Evolutionary conservation across 768 basidiomycete genomes (phyloP).

Genomic region (Suillus subluteus): DNA sequence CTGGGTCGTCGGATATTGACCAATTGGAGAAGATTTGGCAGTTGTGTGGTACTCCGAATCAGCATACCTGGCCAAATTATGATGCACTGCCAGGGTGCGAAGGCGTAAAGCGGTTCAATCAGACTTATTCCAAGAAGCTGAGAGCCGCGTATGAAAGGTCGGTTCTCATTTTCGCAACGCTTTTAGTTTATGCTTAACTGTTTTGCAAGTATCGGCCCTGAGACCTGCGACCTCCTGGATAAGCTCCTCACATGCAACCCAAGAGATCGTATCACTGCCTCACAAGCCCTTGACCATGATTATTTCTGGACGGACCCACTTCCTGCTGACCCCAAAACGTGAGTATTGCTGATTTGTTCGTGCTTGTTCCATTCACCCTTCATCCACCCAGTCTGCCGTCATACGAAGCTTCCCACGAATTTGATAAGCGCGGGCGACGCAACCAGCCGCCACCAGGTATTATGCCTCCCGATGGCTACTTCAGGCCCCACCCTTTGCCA

Average conservation of each 20-base stretch:
- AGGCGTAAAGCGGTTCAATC: conserved; percentile 67
- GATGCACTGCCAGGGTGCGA: conserved; percentile 80
- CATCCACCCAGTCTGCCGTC: conserved; percentile 56
- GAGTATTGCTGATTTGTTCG: conserved; percentile 27
- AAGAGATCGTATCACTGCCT: conserved; percentile 78
- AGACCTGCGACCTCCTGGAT: conserved; percentile 83
- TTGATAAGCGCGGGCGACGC: conserved; percentile 73
- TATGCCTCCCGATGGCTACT: conserved; percentile 26
- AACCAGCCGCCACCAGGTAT: conserved; percentile 33
- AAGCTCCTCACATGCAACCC: conserved; percentile 85
- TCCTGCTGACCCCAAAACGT: conserved; percentile 85
- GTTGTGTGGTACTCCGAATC: conserved; percentile 87
- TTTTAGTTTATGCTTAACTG: conserved; percentile 8
- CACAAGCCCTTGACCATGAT: conserved; percentile 85
- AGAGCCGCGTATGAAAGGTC: conserved; percentile 63
- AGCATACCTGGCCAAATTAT: conserved; percentile 79
- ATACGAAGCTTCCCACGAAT: conserved; percentile 85
- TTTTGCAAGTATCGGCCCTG: conserved; percentile 58
- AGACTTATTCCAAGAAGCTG: conserved; percentile 54
- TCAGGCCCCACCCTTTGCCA: conserved; percentile 21
- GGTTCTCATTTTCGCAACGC: conserved; percentile 26
- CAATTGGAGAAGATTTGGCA: conserved; percentile 90
- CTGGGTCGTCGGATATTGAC: conserved; percentile 87
- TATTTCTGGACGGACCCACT: conserved; percentile 95
- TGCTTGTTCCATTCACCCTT: not conserved